Conservation (phyloP, 2,329 filamentous ascomycete genomes). For the Aspergillus unguis region DNA sequence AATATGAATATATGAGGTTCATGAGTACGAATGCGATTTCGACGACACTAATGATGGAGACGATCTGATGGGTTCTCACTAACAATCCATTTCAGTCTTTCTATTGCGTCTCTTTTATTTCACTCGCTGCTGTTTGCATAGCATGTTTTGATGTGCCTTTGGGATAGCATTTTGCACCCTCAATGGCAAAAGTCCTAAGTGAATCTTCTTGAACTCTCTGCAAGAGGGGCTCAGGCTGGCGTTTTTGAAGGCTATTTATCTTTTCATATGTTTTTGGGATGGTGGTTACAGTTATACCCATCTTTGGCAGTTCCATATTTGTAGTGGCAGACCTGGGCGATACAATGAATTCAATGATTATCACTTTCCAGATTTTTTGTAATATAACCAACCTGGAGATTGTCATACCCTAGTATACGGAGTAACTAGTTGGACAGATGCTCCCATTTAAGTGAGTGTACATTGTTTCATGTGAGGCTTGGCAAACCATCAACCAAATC, state of each 20-base stretch:
- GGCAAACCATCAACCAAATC: slow-evolving; percentile 12
- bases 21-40: not conserved
- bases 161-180: not conserved
- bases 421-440: no score
- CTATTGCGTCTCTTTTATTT: not conserved
- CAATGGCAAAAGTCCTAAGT: slow-evolving; percentile 7
- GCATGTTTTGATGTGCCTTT: not conserved
- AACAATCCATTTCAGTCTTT: not conserved
- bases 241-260: not conserved
- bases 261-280: not conserved
- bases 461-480: slow-evolving; percentile 9
- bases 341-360: not conserved
- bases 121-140: slow-evolving; percentile 3
- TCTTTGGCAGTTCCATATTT: not conserved
- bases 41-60: slow-evolving; percentile 1
- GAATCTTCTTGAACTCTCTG: not conserved
- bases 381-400: no score
- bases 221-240: not conserved
- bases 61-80: slow-evolving; percentile 1
- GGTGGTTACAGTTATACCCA: slow-evolving; percentile 9
- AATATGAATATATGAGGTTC: slow-evolving; percentile 29
- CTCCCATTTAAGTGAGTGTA: not conserved
- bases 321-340: not conserved
- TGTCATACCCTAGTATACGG: no score
- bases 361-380: no score